Evolutionary conservation across 768 basidiomycete species (phyloP).

Genomic region (Boletellus ananas): DNA sequence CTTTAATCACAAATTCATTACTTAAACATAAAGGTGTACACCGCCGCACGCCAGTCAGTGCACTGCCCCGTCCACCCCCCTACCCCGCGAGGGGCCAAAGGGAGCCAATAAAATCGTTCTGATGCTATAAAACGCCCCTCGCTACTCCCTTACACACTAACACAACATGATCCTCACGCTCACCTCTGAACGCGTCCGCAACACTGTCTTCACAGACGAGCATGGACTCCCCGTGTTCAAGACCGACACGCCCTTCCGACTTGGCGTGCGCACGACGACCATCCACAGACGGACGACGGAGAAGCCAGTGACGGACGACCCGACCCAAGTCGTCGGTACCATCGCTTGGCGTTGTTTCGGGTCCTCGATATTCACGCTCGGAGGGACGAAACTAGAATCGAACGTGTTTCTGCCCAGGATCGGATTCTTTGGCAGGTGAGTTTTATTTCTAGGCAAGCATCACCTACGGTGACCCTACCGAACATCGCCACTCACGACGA

Average conservation of each 20-base stretch:
- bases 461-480: background rate
- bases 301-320: slow-evolving; percentile 9
- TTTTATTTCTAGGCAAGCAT: too few relatives aligned
- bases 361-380: slow-evolving; percentile 29
- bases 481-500: too few relatives aligned
- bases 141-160: background rate
- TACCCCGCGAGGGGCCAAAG: slow-evolving; percentile 1
- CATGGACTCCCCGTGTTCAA: slow-evolving; percentile 24
- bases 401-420: slow-evolving; percentile 19
- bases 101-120: background rate
- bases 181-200: slow-evolving; percentile 23
- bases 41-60: too few relatives aligned
- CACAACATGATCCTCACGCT: slow-evolving; percentile 24
- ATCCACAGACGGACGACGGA: slow-evolving; percentile 11
- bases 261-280: slow-evolving; percentile 18
- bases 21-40: too few relatives aligned
- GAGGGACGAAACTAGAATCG: slow-evolving; percentile 24
- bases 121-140: background rate
- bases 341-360: slow-evolving; percentile 32
- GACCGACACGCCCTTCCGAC: slow-evolving; percentile 21
- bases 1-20: too few relatives aligned
- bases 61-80: background rate
- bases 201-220: slow-evolving; percentile 29
- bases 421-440: slow-evolving; percentile 18
- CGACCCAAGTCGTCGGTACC: slow-evolving; percentile 25